These are phyloP conservation scores for Naganishia albida DNA, from an alignment of 1,284 basidiomycete genomes.

Conservation along the genomic window DNA sequence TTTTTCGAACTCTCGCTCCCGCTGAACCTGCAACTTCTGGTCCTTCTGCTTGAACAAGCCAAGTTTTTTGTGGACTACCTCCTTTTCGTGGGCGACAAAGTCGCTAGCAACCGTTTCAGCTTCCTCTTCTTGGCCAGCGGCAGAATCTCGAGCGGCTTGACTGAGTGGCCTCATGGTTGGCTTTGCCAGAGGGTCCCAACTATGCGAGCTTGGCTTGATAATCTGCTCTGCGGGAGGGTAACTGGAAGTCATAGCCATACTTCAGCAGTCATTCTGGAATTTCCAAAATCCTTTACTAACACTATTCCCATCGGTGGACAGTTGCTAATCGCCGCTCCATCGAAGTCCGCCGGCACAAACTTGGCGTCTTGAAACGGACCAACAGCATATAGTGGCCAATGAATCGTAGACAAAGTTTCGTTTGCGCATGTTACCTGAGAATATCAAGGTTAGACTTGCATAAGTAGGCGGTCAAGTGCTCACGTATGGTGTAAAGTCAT, in stretches of 20 bases:
- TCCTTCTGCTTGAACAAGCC: constrained; percentile 43
- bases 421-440: constrained; percentile 45
- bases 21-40: constrained; percentile 13
- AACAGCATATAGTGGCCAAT: constrained; percentile 45
- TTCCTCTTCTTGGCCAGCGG: not conserved
- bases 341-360: constrained; percentile 40
- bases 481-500: constrained; percentile 42
- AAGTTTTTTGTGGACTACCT: constrained; percentile 39
- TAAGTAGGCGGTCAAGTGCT: constrained; percentile 26
- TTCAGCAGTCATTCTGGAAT: not conserved
- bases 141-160: not conserved
- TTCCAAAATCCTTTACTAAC: constrained; percentile 36
- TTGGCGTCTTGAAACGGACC: constrained; percentile 43
- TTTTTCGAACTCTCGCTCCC: constrained; percentile 18
- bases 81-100: constrained; percentile 39
- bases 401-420: constrained; percentile 41
- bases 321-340: constrained; percentile 33
- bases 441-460: no score
- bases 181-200: constrained; percentile 49
- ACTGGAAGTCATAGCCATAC: constrained; percentile 32
- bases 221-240: constrained; percentile 44
- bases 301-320: constrained; percentile 50
- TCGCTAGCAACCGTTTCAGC: constrained; percentile 32
- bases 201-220: constrained; percentile 38
- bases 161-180: constrained; percentile 50